These are phyloP conservation scores for Sclerotinia borealis DNA, from an alignment of 2,329 filamentous ascomycete genomes.

Conservation along the genomic window DNA sequence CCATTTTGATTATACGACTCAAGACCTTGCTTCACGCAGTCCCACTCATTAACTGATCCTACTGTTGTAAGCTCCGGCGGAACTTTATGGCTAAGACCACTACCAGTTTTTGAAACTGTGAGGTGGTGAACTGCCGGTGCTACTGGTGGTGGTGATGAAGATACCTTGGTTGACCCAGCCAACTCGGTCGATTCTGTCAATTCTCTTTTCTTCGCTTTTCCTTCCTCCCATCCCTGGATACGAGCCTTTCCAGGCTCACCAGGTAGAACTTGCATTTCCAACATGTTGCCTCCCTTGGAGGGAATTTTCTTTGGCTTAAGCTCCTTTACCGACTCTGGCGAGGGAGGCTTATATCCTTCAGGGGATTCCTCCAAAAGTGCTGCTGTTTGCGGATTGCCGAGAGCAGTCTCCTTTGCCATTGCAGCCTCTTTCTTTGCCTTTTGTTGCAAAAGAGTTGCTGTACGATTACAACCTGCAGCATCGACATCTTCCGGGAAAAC, in stretches of 20 bases:
- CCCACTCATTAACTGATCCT: slow-evolving; percentile 22
- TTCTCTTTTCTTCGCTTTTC: slow-evolving; percentile 21
- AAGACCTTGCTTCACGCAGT: slow-evolving; percentile 57
- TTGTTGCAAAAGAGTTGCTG: slow-evolving; percentile 9
- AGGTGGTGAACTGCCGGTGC: background rate
- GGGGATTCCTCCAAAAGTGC: slow-evolving; percentile 17
- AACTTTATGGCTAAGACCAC: background rate
- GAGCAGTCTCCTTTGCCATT: slow-evolving; percentile 12
- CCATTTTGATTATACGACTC: slow-evolving; percentile 40
- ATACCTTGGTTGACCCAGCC: background rate
- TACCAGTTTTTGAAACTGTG: background rate
- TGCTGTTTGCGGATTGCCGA: slow-evolving; percentile 6
- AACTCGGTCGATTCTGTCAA: background rate
- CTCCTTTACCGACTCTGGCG: slow-evolving; percentile 17
- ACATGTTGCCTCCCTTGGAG: slow-evolving; percentile 9
- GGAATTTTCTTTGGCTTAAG: slow-evolving; percentile 22
- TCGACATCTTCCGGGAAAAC: slow-evolving; percentile 77
- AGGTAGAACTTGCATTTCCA: slow-evolving; percentile 29
- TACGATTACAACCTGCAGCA: slow-evolving; percentile 66
- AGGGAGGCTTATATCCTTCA: slow-evolving; percentile 30
- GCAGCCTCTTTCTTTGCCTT: background rate
- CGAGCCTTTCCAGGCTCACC: slow-evolving; percentile 25
- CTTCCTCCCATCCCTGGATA: slow-evolving; percentile 24
- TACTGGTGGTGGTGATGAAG: background rate
- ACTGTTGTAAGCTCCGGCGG: background rate